A percentile compares a stretch with the other conserved stretches of the same genome.
Conservation (phyloP, 1,284 basidiomycete genomes). For the Puccinia triticina region DNA sequence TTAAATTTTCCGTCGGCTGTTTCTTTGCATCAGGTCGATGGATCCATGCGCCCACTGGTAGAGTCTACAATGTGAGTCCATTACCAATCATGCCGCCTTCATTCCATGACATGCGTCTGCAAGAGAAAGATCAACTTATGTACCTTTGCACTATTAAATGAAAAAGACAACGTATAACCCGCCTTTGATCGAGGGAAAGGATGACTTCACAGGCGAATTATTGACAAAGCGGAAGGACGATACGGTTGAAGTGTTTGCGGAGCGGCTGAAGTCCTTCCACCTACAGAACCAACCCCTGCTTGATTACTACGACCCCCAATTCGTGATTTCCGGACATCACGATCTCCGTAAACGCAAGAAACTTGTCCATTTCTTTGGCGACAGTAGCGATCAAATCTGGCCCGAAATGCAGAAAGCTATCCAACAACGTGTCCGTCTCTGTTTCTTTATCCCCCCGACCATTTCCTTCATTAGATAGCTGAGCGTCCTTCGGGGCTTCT, state of each 20-base stretch:
- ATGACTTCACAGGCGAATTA: conserved; percentile 90
- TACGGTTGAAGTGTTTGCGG: conserved; percentile 81
- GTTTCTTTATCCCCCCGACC: not conserved
- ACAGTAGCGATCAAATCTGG: conserved; percentile 91
- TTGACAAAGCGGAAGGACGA: conserved; percentile 88
- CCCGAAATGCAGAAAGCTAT: conserved; percentile 71
- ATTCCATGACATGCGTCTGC: not conserved
- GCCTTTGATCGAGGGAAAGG: conserved; percentile 80
- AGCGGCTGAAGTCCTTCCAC: conserved; percentile 80
- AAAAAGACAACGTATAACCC: conserved; percentile 67
- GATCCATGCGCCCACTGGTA: conserved; percentile 88
- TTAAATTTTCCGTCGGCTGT: not conserved
- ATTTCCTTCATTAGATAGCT: not conserved
- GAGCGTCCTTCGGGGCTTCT: not conserved
- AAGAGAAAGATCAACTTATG: not conserved
- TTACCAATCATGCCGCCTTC: not conserved
- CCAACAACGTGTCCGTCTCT: conserved; percentile 25
- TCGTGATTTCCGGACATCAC: conserved; percentile 57
- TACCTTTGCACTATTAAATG: not conserved
- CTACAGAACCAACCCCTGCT: conserved; percentile 83
- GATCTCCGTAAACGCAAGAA: conserved; percentile 32
- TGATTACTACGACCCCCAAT: conserved; percentile 71
- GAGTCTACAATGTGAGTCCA: conserved; percentile 84
- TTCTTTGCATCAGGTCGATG: conserved; percentile 70
- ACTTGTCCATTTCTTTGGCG: conserved; percentile 76